Evolutionary conservation across 805 yeast species (phyloP).

Genomic region (Starmerella apis): DNA sequence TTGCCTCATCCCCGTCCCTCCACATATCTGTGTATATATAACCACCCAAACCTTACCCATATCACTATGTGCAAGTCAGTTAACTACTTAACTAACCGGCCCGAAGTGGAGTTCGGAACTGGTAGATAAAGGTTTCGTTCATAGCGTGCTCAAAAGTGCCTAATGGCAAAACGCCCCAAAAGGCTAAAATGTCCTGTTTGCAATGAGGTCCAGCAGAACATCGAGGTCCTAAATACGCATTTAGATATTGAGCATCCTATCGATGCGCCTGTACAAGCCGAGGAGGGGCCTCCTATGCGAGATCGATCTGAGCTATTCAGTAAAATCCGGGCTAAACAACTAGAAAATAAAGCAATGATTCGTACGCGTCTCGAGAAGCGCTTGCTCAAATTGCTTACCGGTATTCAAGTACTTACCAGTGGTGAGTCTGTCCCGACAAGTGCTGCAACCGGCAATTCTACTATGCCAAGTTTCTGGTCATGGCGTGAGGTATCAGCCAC

Average conservation of each 20-base stretch:
- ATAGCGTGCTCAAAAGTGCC: neutral
- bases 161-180: neutral
- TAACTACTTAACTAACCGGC: neutral
- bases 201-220: slow-evolving; percentile 24
- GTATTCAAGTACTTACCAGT: slow-evolving; percentile 18
- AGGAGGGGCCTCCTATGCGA: slow-evolving; percentile 13
- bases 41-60: neutral
- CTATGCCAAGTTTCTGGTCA: slow-evolving; percentile 26
- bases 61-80: neutral
- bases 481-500: slow-evolving; percentile 26
- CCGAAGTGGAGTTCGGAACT: neutral
- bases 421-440: neutral
- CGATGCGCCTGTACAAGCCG: slow-evolving; percentile 7
- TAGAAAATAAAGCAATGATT: slow-evolving; percentile 44
- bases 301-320: slow-evolving; percentile 42
- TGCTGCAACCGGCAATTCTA: slow-evolving; percentile 1
- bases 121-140: neutral
- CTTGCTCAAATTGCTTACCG: slow-evolving; percentile 32
- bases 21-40: neutral
- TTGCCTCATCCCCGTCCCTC: too few species aligned
- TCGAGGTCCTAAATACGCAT: slow-evolving; percentile 51
- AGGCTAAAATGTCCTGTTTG: slow-evolving; percentile 53
- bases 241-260: slow-evolving; percentile 54
- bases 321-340: slow-evolving; percentile 34
- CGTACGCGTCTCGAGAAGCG: slow-evolving; percentile 53